These are phyloP conservation scores for Amanita inopinata DNA, from an alignment of 768 basidiomycete species.

Conservation along the genomic window DNA sequence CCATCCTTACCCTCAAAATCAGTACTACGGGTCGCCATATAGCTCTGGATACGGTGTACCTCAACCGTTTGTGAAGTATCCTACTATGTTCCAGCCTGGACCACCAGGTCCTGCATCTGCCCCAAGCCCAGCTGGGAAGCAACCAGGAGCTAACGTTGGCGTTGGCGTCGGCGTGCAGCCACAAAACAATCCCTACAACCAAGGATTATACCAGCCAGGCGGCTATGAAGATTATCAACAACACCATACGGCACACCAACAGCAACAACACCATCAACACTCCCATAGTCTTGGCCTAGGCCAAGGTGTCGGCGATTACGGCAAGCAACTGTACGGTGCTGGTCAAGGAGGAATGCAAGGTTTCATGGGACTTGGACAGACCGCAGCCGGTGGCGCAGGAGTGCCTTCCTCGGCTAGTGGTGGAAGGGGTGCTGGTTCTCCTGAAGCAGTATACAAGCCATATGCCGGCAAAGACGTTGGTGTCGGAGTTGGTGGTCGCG, in stretches of 20 bases:
- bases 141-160: constrained; percentile 45
- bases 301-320: constrained; percentile 33
- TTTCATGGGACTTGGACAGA: constrained; percentile 55
- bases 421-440: constrained; percentile 47
- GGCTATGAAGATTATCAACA: constrained; percentile 40
- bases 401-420: constrained; percentile 29
- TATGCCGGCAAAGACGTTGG: constrained; percentile 62
- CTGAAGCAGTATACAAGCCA: constrained; percentile 69
- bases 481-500: constrained; percentile 34
- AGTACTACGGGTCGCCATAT: constrained; percentile 70
- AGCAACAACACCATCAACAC: constrained; percentile 50
- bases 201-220: constrained; percentile 54
- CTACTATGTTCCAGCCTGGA: constrained; percentile 63
- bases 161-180: constrained; percentile 35
- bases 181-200: constrained; percentile 49
- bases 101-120: constrained; percentile 60
- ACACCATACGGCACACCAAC: constrained; percentile 39
- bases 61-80: constrained; percentile 70
- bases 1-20: constrained; percentile 65
- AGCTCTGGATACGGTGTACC: constrained; percentile 45
- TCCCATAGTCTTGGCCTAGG: constrained; percentile 33
- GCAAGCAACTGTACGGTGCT: constrained; percentile 38
- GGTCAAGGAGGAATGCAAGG: constrained; percentile 55
- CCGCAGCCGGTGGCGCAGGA: constrained; percentile 27
- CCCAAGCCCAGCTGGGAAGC: constrained; percentile 58